Percentiles rank a stretch among this genome's conserved stretches.
phyloP scores from a whole-genome alignment of 306 rosid species.

The Spatholobus suberectus region DNA sequence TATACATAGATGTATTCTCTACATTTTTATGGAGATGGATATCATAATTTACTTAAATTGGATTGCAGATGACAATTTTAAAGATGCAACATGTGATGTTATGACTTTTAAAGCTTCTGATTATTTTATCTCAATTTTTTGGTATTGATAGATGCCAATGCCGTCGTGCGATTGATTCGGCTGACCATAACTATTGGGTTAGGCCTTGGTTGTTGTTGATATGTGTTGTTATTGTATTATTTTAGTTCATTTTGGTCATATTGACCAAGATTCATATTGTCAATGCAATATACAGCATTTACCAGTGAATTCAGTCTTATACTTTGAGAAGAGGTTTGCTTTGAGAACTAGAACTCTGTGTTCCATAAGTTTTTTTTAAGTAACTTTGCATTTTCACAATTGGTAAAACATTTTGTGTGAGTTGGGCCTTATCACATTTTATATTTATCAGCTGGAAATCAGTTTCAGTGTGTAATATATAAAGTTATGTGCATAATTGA shows the following conservation, averaged over 20 bases:
- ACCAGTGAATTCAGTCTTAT: slow-evolving; percentile 28
- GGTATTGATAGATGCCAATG: slow-evolving; percentile 7
- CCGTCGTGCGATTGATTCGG: not conserved
- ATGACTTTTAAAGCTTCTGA: not conserved
- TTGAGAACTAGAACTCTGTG: slow-evolving; percentile 1
- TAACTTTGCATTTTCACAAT: not conserved
- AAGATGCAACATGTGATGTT: slow-evolving; percentile 24
- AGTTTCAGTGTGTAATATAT: slow-evolving; percentile 14
- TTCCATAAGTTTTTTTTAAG: not conserved
- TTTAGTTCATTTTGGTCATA: not conserved
- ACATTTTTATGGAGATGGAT: not conserved
- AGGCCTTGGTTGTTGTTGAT: slow-evolving; percentile 8
- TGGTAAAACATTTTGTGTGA: not conserved
- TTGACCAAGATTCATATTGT: not conserved
- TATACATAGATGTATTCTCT: not conserved
- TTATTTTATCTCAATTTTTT: not conserved
- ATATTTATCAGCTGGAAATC: slow-evolving; percentile 1
- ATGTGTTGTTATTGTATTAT: slow-evolving; percentile 8
- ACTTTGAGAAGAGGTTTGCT: no score
- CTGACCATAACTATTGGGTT: not conserved
- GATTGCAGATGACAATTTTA: slow-evolving; percentile 4
- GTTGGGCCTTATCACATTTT: not conserved
- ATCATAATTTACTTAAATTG: slow-evolving; percentile 6
- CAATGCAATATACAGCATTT: not conserved
- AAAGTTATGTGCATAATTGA: slow-evolving; percentile 7